Conservation (phyloP, 2,329 filamentous ascomycete genomes). For the Plenodomus tracheiphilus region DNA sequence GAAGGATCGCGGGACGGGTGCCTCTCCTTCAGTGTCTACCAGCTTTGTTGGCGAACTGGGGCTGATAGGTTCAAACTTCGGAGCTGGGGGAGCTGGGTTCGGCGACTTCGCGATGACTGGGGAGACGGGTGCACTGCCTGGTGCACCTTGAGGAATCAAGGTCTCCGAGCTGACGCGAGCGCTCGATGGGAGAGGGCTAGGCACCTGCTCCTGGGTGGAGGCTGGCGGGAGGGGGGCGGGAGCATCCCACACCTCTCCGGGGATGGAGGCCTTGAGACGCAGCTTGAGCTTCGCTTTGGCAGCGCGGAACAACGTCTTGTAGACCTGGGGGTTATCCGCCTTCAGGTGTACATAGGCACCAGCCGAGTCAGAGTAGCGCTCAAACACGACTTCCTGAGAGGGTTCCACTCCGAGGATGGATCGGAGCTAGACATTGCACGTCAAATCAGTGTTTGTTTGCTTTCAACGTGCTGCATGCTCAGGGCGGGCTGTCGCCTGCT, state of each 20-base stretch:
- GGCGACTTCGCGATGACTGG: conserved; percentile 38
- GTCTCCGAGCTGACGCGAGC: conserved; percentile 36
- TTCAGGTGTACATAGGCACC: conserved; percentile 79
- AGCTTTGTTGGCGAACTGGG: conserved; percentile 28
- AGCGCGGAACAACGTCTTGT: conserved; percentile 95
- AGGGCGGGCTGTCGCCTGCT: conserved; percentile 21
- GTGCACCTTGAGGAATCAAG: conserved; percentile 23
- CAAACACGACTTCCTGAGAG: conserved; percentile 69
- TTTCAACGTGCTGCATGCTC: conserved; percentile 11
- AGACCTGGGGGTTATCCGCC: conserved; percentile 75
- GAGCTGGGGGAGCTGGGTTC: conserved; percentile 3
- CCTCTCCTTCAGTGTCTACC: conserved; percentile 36
- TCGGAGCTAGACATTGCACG: conserved; percentile 54
- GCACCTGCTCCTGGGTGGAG: conserved; percentile 7
- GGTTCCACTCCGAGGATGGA: conserved; percentile 66
- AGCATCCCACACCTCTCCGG: conserved; percentile 53
- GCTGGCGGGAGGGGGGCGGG: conserved; percentile 19
- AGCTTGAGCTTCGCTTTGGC: conserved; percentile 99
- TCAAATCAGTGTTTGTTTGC: conserved; percentile 20
- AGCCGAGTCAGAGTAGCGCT: conserved; percentile 95
- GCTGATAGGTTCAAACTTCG: conserved; percentile 22
- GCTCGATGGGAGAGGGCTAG: conserved; percentile 19
- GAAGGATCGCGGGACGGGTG: conserved; percentile 49
- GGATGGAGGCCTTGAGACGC: conserved; percentile 73
- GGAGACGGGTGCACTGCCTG: conserved; percentile 22